Percentiles rank a stretch among this genome's conserved stretches.
phyloP scores from a whole-genome alignment of 2,329 filamentous ascomycete genomes.

The Colletotrichum falcatum region DNA sequence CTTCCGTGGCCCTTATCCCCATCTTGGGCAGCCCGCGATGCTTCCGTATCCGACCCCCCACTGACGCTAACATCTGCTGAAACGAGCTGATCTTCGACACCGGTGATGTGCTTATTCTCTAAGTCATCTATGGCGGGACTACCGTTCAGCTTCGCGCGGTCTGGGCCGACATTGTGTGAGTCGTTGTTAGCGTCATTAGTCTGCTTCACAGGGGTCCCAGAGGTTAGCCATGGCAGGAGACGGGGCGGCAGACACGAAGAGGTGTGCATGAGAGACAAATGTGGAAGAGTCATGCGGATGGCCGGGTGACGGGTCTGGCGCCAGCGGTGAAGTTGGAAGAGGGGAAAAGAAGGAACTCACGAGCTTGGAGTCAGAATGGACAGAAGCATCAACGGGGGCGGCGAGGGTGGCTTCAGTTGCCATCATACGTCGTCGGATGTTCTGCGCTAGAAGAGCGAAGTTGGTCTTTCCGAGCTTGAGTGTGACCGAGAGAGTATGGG shows the following conservation, averaged over 20 bases:
- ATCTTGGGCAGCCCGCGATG: constrained; percentile 70
- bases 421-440: constrained; percentile 68
- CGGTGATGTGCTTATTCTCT: constrained; percentile 68
- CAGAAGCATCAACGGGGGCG: constrained; percentile 66
- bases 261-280: constrained; percentile 8
- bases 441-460: constrained; percentile 45
- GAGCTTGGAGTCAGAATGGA: constrained; percentile 58
- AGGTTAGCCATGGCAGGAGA: constrained; percentile 45
- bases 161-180: constrained; percentile 60
- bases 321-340: constrained; percentile 23
- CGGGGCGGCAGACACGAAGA: background rate
- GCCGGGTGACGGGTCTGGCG: constrained; percentile 21
- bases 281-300: constrained; percentile 14
- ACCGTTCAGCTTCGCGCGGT: constrained; percentile 63
- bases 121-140: constrained; percentile 61
- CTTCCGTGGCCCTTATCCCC: constrained; percentile 70
- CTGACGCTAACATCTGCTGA: constrained; percentile 77
- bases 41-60: constrained; percentile 82
- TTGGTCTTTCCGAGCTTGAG: constrained; percentile 44
- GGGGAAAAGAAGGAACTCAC: constrained; percentile 52
- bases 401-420: constrained; percentile 70
- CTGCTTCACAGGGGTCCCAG: constrained; percentile 44
- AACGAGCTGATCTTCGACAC: constrained; percentile 69
- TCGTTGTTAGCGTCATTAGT: constrained; percentile 52
- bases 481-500: constrained; percentile 34